Percentiles rank a stretch among this genome's conserved stretches.
These are phyloP conservation scores for Podaxis mareebaensis DNA, from an alignment of 768 basidiomycete species.

Conservation along the genomic window DNA sequence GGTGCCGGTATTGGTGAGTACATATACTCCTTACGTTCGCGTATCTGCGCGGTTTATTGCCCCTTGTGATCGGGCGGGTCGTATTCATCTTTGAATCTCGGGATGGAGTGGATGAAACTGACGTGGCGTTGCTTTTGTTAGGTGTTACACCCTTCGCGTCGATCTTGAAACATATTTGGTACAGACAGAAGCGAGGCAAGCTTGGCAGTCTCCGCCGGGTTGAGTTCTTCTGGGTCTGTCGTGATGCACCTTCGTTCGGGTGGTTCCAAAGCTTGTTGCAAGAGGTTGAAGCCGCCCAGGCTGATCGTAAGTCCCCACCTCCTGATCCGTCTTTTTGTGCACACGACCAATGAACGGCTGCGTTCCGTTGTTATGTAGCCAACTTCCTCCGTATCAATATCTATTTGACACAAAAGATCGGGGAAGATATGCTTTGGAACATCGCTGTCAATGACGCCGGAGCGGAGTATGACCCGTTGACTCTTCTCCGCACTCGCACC, in stretches of 20 bases:
- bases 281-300: constrained; percentile 86
- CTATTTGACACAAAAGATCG: constrained; percentile 85
- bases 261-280: constrained; percentile 93
- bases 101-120: not conserved
- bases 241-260: constrained; percentile 95
- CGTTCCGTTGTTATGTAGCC: constrained; percentile 42
- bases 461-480: constrained; percentile 86
- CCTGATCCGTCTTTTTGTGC: not conserved
- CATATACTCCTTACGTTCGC: not conserved
- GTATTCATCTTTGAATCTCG: not conserved
- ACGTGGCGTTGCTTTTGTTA: constrained; percentile 23
- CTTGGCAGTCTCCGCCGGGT: constrained; percentile 83
- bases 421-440: constrained; percentile 89
- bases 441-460: constrained; percentile 87
- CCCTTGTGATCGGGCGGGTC: not conserved
- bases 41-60: not conserved
- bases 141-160: constrained; percentile 94
- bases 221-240: constrained; percentile 94
- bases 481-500: constrained; percentile 83
- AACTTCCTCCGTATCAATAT: constrained; percentile 92
- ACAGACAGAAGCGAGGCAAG: constrained; percentile 77
- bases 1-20: constrained; percentile 88
- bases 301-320: constrained; percentile 66
- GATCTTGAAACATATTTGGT: constrained; percentile 96
- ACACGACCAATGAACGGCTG: constrained; percentile 2